Base-by-base conservation (phyloP, 2,329 filamentous ascomycete species). In the Huntiella savannae region DNA sequence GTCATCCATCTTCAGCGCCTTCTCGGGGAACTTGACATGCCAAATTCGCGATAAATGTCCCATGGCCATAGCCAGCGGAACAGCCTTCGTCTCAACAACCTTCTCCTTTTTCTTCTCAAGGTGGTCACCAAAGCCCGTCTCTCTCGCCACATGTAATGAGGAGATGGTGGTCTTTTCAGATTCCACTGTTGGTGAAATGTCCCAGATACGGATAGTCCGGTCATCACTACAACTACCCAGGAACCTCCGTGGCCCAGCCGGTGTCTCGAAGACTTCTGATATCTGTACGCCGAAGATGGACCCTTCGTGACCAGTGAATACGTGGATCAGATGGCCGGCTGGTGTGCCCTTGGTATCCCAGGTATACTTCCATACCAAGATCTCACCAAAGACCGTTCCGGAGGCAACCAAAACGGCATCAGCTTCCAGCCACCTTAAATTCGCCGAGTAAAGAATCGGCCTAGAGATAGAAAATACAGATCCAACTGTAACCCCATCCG, bases 221-320 rank as follows among this genome's bases (percentile, higher is more conserved):
- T 98, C 91, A 57, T 98, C 91, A 56, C 88, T 96, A 58, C 91
- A 98, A 55, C 83, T 95, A 11, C 80, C 82, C 33, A 98, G 67
- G n/a, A 94, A 60, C 44, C 82, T 69, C 19, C 65, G 63, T 15
- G 57, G 57, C 5, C 56, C 57, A 0, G 63, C 64, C 11, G 62
- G 58, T 1, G 58, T 51, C 17, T 47, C 45, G 16, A 62, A 53
- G 53, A 63, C 57, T 1, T 70, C 63, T 0, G 85, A 93, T 33
- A 96, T 80, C 32, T 77, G 70, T 2, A 98, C 82, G 1, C 85
- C 87, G 53, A 95, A 98, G 22, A 98, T 80, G 1, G 88, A 95
- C 0, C 91, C 91, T 56, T 95, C 86, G 55, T 98, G 91, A 1
- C 76, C 77, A 0, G 66, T 65, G 43, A 80, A 68, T 17, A 73